Evolutionary conservation across 805 yeast species (phyloP).

Genomic region (Saccharomycopsis sp.): DNA sequence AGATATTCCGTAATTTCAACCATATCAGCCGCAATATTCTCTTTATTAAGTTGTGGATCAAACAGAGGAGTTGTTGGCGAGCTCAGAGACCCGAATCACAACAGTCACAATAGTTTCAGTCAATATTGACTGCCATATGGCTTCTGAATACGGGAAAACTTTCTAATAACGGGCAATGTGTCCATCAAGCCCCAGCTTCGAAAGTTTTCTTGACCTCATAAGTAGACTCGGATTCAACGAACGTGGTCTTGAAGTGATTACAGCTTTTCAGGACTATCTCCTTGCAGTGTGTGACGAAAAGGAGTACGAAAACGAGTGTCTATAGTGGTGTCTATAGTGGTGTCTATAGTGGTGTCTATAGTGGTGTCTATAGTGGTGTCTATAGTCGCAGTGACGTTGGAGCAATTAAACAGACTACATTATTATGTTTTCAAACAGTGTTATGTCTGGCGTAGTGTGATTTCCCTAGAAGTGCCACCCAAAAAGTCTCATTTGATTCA

Average conservation of each 20-base stretch:
- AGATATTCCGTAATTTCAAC: not conserved
- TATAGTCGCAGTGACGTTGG: not conserved
- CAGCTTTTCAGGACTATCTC: not conserved
- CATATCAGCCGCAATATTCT: not conserved
- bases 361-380: no score
- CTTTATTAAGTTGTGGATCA: not conserved
- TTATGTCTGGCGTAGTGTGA: no score
- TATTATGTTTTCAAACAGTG: not conserved
- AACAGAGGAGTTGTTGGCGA: not conserved
- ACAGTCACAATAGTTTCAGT: not conserved
- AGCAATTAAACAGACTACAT: not conserved
- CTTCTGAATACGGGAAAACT: not conserved
- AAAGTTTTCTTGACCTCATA: not conserved
- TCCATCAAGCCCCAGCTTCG: not conserved
- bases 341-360: no score
- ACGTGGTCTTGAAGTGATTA: not conserved
- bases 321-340: no score
- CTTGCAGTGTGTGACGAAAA: not conserved
- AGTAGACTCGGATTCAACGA: not conserved
- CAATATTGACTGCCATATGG: no score
- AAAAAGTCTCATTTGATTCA: no score
- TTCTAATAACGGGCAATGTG: not conserved
- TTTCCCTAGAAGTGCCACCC: no score
- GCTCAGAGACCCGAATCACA: not conserved
- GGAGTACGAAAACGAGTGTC: not conserved